These are phyloP conservation scores for Aspergillus calidoustus DNA, from an alignment of 2,329 filamentous ascomycete genomes.

Conservation along the genomic window DNA sequence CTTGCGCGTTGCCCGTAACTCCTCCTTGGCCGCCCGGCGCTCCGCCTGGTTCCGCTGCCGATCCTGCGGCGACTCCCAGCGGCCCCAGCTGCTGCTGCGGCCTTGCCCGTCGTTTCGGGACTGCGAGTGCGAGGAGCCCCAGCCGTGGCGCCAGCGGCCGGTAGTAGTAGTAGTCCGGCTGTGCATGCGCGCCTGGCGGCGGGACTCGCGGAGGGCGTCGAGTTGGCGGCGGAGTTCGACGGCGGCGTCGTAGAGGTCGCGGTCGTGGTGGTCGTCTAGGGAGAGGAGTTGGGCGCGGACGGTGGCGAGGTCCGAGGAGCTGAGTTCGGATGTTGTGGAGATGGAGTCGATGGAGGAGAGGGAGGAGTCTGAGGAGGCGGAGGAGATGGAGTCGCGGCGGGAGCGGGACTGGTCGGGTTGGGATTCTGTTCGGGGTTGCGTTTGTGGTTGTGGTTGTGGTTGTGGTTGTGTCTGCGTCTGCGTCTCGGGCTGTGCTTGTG, in stretches of 20 bases:
- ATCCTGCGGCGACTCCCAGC: slow-evolving; percentile 43
- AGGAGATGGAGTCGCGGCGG: slow-evolving; percentile 36
- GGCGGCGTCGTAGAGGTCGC: slow-evolving; percentile 41
- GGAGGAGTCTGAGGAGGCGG: slow-evolving; percentile 39
- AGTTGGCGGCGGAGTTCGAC: slow-evolving; percentile 43
- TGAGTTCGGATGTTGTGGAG: slow-evolving; percentile 43
- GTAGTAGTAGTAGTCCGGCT: slow-evolving; percentile 14
- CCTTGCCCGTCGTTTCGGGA: slow-evolving; percentile 19
- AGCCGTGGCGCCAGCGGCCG: slow-evolving; percentile 29
- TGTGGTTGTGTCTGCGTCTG: background rate
- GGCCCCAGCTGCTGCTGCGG: slow-evolving; percentile 34
- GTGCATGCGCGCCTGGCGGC: slow-evolving; percentile 34
- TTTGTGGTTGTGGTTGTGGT: background rate
- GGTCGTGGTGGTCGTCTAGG: slow-evolving; percentile 41
- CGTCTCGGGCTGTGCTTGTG: background rate
- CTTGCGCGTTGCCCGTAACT: slow-evolving; percentile 42
- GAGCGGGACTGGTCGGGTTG: slow-evolving; percentile 16
- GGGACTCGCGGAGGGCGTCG: slow-evolving; percentile 38
- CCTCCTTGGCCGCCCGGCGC: slow-evolving; percentile 40
- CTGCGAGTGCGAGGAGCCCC: slow-evolving; percentile 13
- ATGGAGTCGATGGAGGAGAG: slow-evolving; percentile 44
- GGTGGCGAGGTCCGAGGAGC: slow-evolving; percentile 40
- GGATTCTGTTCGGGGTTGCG: slow-evolving; percentile 1
- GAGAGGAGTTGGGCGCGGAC: slow-evolving; percentile 42
- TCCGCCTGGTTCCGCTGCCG: slow-evolving; percentile 36